Base-by-base conservation (phyloP, 805 yeast genomes). In the Kluyveromyces starmeri region DNA sequence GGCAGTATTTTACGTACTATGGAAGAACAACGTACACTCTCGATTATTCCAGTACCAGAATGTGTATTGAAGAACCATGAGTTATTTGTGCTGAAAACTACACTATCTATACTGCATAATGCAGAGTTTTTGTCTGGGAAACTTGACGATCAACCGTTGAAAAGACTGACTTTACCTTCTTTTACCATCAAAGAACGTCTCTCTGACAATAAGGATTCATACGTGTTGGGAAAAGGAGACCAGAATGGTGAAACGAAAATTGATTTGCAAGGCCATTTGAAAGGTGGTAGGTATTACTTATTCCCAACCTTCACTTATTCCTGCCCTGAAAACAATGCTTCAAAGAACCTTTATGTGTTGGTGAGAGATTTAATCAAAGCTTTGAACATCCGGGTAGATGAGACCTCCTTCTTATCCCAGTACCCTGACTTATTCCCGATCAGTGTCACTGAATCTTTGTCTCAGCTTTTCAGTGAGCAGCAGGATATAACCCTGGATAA, bases 391-490 rank as follows among this genome's bases (percentile, higher is more conserved):
- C 58, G 16, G 50, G 72, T 32, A 51, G 59, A 26, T 58, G 63
- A 49, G 57, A 71, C 36, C 79, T 73, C 44, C 68, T 59, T 79
- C 41, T 68, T 75, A 44, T 55, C 61, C 33, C 50, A 57, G 37
- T 54, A 59, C 43, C 55, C 56, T 38, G 57, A 61, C 12, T 46
- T 71, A 11, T 53, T 46, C 35, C 65, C 66, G 30, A 43, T 59
- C 16, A 41, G 45, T 8, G 71, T 68, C 26, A 52, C 57, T 31
- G 53, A 56, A 28, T 61, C 62, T 29, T 38, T 70, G 28, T 56
- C 49, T n/a, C 47, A 50, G 3, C 39, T 64, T 18, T 35, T 56
- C 17, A 20, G 44, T 1, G n/a, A n/a, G n/a, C n/a, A n/a, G n/a
- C n/a, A n/a, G n/a, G 7, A 23, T 7, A 41, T 40, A 4, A 6